phyloP scores from a whole-genome alignment of 1,284 basidiomycete genomes.

The Pterula multifida region DNA sequence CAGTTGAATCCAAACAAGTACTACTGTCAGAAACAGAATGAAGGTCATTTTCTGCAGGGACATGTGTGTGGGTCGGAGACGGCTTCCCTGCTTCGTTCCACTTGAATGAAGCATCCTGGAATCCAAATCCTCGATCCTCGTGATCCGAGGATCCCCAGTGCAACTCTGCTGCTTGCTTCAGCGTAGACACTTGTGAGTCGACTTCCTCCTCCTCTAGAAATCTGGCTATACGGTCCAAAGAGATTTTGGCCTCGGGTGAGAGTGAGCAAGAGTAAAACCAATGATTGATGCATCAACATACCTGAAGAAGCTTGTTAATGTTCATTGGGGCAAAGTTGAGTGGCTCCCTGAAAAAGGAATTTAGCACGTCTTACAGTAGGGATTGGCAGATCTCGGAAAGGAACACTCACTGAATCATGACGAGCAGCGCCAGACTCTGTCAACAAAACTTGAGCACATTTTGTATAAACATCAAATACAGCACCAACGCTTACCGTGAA shows the following conservation, averaged over 20 bases:
- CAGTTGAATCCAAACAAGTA: background rate
- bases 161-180: conserved; percentile 28
- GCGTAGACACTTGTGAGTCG: conserved; percentile 51
- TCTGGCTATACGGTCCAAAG: conserved; percentile 68
- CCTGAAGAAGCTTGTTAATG: conserved; percentile 52
- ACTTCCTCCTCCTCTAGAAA: conserved; percentile 82
- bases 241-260: conserved; percentile 49
- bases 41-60: background rate
- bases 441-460: conserved; percentile 3
- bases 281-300: conserved; percentile 10
- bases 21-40: background rate
- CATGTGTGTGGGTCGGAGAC: conserved; percentile 4
- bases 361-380: too few relatives aligned
- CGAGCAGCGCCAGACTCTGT: conserved; percentile 55
- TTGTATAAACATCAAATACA: conserved; percentile 10
- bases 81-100: conserved; percentile 53
- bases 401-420: conserved; percentile 48
- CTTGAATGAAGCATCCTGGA: conserved; percentile 53
- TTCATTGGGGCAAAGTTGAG: conserved; percentile 60
- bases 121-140: conserved; percentile 30
- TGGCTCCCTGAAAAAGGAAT: conserved; percentile 36
- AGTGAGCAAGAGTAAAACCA: conserved; percentile 8
- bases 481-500: conserved; percentile 67
- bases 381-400: background rate
- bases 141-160: conserved; percentile 13